Percentiles rank a stretch among this genome's conserved stretches.
Conservation (phyloP, 176 grass and related monocot species). For the Aegilops longissima region DNA sequence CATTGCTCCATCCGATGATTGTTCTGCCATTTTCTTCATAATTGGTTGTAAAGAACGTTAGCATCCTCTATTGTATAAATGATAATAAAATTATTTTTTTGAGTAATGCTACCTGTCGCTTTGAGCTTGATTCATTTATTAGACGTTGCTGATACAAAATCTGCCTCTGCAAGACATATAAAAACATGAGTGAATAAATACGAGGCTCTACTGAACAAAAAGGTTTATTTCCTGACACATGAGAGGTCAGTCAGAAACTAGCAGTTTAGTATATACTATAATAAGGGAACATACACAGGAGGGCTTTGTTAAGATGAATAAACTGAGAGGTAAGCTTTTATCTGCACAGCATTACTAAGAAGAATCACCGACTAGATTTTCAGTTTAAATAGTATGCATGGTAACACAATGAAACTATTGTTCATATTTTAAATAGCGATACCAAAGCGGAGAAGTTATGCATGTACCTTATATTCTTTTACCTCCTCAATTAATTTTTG, state of each 20-base stretch:
- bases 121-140: conserved; percentile 39
- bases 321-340: not conserved
- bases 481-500: conserved; percentile 67
- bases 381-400: conserved; percentile 2
- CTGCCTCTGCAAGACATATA: conserved; percentile 46
- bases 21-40: conserved; percentile 68
- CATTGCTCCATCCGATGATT: conserved; percentile 26
- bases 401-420: conserved; percentile 18
- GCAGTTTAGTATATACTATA: not conserved
- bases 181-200: conserved; percentile 23
- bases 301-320: conserved; percentile 23
- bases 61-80: not conserved
- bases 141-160: conserved; percentile 53
- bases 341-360: not conserved
- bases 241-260: conserved; percentile 21
- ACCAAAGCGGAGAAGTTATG: conserved; percentile 8
- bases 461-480: conserved; percentile 64
- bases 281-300: not conserved
- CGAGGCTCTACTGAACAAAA: not conserved
- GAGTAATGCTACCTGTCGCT: conserved; percentile 61
- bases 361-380: not conserved
- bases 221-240: not conserved
- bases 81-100: conserved; percentile 8
- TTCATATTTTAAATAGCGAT: not conserved
- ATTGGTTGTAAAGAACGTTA: conserved; percentile 23